phyloP scores from a whole-genome alignment of 768 basidiomycete species.

The Suillus clintonianus region DNA sequence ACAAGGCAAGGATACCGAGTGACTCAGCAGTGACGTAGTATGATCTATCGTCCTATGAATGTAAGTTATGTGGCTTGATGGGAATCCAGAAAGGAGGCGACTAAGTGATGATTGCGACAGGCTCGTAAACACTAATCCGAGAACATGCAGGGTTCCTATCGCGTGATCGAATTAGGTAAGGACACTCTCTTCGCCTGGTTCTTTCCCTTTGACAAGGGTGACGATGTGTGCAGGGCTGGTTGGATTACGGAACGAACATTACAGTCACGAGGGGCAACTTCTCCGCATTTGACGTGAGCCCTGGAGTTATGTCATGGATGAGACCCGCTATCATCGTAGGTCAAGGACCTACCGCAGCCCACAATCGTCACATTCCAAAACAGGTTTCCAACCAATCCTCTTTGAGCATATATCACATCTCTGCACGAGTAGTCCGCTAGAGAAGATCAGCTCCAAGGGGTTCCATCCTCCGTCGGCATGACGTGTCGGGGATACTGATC shows the following conservation, averaged over 20 bases:
- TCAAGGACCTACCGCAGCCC: conserved; percentile 58
- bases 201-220: conserved; percentile 29
- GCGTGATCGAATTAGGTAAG: conserved; percentile 21
- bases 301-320: conserved; percentile 37
- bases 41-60: not conserved
- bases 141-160: conserved; percentile 20
- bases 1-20: not conserved
- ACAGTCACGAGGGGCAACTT: conserved; percentile 78
- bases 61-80: not conserved
- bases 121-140: not conserved
- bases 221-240: conserved; percentile 20
- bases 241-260: conserved; percentile 37
- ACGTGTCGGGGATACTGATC: conserved; percentile 29
- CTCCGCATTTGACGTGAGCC: conserved; percentile 87
- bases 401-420: conserved; percentile 86
- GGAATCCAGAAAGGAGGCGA: not conserved
- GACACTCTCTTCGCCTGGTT: conserved; percentile 29
- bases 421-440: conserved; percentile 65
- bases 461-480: conserved; percentile 56
- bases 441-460: conserved; percentile 78
- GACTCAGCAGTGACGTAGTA: not conserved
- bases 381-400: conserved; percentile 83
- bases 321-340: conserved; percentile 4
- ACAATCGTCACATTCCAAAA: conserved; percentile 89
- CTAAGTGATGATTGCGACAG: not conserved